Conservation (phyloP, 805 yeast genomes). For the Cyberlindnera amylophila region DNA sequence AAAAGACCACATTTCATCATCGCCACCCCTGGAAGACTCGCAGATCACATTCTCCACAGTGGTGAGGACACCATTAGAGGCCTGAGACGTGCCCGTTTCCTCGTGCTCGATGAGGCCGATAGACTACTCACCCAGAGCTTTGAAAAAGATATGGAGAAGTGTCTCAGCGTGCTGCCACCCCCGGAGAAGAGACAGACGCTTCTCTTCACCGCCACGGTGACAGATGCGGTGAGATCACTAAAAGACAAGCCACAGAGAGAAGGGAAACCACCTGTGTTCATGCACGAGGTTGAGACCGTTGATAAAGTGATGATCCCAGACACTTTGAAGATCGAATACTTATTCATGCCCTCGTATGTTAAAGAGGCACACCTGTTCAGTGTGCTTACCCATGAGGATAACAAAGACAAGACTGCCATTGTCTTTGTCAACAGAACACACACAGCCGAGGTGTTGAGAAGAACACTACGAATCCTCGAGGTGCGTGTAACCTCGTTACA, state of each 20-base stretch:
- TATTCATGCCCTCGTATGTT: conserved; percentile 81
- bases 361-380: conserved; percentile 84
- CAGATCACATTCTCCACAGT: conserved; percentile 82
- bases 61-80: conserved; percentile 88
- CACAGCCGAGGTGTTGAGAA: conserved; percentile 83
- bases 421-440: conserved; percentile 88
- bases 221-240: conserved; percentile 82
- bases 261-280: conserved; percentile 52
- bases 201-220: conserved; percentile 92
- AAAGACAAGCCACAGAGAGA: conserved; percentile 58
- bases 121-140: conserved; percentile 80
- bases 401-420: conserved; percentile 65
- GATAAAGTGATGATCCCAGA: conserved; percentile 81
- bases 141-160: conserved; percentile 69
- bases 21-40: conserved; percentile 96
- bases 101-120: conserved; percentile 88
- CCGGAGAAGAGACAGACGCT: conserved; percentile 78
- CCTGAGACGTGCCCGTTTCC: conserved; percentile 67
- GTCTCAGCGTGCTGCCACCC: conserved; percentile 69
- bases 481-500: conserved; percentile 86
- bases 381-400: conserved; percentile 58
- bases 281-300: conserved; percentile 71
- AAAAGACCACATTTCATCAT: conserved; percentile 88
- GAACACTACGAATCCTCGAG: conserved; percentile 70
- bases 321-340: conserved; percentile 58